These are phyloP conservation scores for Balamuthia mandrillaris DNA, from an alignment of 208 protist genomes.

Conservation along the genomic window DNA sequence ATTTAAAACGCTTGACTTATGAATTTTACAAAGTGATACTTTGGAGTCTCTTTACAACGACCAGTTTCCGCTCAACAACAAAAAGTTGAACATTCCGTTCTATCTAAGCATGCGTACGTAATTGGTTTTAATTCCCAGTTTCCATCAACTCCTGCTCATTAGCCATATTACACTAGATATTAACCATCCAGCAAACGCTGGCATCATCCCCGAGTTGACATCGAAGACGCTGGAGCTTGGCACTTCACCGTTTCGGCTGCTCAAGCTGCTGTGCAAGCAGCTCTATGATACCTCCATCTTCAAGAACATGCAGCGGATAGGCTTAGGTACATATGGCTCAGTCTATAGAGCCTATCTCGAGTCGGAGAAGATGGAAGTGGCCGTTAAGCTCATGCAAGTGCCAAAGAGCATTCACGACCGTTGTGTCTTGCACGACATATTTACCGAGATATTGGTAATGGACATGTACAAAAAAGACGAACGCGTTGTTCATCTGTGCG, in stretches of 20 bases:
- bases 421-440: constrained; percentile 68
- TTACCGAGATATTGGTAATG: constrained; percentile 74
- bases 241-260: constrained; percentile 38
- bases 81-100: constrained; percentile 67
- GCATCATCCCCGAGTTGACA: neutral
- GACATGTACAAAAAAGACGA: constrained; percentile 60
- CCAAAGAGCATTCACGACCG: constrained; percentile 56
- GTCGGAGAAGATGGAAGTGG: constrained; percentile 40
- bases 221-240: neutral
- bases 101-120: constrained; percentile 49
- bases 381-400: constrained; percentile 50
- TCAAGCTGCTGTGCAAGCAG: constrained; percentile 58
- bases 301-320: constrained; percentile 44
- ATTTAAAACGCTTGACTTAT: neutral
- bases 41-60: constrained; percentile 60
- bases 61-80: constrained; percentile 62
- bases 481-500: constrained; percentile 63
- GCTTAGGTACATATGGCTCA: constrained; percentile 8
- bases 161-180: neutral
- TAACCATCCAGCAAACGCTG: neutral
- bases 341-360: constrained; percentile 60
- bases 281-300: constrained; percentile 46
- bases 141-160: neutral
- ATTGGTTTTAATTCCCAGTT: neutral
- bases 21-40: neutral